Base-by-base conservation (phyloP, 2,329 filamentous ascomycete genomes). In the Sporothrix protearum region DNA sequence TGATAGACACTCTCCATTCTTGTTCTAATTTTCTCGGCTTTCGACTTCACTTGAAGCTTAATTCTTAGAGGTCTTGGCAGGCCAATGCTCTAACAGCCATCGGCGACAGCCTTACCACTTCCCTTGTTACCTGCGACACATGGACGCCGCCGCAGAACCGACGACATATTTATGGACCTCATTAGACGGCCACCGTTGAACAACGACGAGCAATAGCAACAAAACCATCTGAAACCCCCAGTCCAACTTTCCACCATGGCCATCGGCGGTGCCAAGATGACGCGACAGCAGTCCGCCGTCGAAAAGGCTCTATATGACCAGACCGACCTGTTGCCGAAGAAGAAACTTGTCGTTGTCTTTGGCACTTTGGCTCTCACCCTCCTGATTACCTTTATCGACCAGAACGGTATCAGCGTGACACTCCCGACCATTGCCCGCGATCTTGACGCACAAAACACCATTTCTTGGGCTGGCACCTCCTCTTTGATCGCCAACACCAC, bases 401-500 rank as follows among this genome's bases (percentile, higher is more conserved):
- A 88, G 74, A 88, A 87, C 77, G 83, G 85, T 49, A 85, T 89
- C 70, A 83, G 80, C 45, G 78, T 82, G 69, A 79, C 83, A n/a
- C 77, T 88, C 51, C 86, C 86, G 36, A 84, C 85, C 2, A 73
- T 71, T 61, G 83, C 83, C 68, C 76, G 80, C 69, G 83, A 87
- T 71, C 79, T 85, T 19, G 75, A 81, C 69, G 82, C 82, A 0
- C 79, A 80, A 73, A 80, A 80, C 25, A 86, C 85, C 2, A 89
- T 89, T 69, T 82, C 84, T 0, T 88, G 85, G 86, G 84, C 84
- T 0, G 85, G 85, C 22, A 87, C 85, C 0, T 83, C 84, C 9
- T 82, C 83, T 3, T 77, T 88, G 59, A 84, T 88, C 61, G 85
- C 85, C 39, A 87, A 86, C 72, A 90, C 89, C 0, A 85, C 86